Percentiles rank a stretch among this genome's conserved stretches.
These are phyloP conservation scores for Alternaria sp. DNA, from an alignment of 2,329 filamentous ascomycete genomes.

Conservation along the genomic window DNA sequence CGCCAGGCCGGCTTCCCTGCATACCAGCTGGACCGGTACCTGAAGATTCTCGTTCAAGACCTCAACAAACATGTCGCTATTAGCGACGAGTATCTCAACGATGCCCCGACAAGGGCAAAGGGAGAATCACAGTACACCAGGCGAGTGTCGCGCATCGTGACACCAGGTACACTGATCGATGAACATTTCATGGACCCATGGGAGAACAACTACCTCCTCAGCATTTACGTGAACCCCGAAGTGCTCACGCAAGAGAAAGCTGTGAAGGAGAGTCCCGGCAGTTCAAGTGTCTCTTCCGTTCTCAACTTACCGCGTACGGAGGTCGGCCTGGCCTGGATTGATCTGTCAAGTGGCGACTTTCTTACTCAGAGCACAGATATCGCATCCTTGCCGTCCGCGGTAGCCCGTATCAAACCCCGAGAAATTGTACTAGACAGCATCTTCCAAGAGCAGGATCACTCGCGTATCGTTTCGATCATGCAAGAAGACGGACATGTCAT, in stretches of 20 bases:
- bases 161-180: constrained; percentile 93
- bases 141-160: constrained; percentile 84
- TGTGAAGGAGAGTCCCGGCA: constrained; percentile 36
- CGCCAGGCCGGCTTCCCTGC: constrained; percentile 86
- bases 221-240: constrained; percentile 68
- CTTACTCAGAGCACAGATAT: constrained; percentile 79
- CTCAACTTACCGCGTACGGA: constrained; percentile 50
- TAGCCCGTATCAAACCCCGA: constrained; percentile 81
- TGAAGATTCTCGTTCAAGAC: constrained; percentile 93
- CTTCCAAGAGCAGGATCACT: constrained; percentile 62
- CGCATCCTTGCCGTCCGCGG: constrained; percentile 74
- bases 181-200: constrained; percentile 97
- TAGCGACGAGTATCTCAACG: constrained; percentile 87
- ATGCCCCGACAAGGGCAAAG: constrained; percentile 71
- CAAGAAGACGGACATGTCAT: constrained; percentile 78
- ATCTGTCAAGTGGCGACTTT: constrained; percentile 94
- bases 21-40: constrained; percentile 88
- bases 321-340: constrained; percentile 89
- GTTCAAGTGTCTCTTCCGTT: constrained; percentile 38
- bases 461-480: constrained; percentile 70
- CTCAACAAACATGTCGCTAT: constrained; percentile 90
- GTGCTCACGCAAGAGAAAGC: constrained; percentile 29
- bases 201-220: constrained; percentile 90
- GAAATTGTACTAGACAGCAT: constrained; percentile 78
- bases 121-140: constrained; percentile 86